Percentiles rank a stretch among this genome's conserved stretches.
These are phyloP conservation scores for Calocybe cyanea DNA, from an alignment of 768 basidiomycete species.

Conservation along the genomic window DNA sequence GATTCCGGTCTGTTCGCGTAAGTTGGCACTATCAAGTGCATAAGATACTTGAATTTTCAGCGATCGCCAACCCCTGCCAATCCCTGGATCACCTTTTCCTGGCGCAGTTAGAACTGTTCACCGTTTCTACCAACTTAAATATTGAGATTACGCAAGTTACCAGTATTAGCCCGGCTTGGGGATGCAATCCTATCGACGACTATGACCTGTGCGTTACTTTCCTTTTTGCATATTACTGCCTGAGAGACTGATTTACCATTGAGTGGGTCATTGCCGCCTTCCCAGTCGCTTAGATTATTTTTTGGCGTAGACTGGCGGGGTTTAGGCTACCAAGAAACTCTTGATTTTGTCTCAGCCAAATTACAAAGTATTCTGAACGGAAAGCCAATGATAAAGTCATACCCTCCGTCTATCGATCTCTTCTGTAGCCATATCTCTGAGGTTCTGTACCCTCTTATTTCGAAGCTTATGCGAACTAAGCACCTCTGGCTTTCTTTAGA, in stretches of 20 bases:
- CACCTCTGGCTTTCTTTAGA: slow-evolving; percentile 15
- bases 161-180: slow-evolving; percentile 70
- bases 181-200: slow-evolving; percentile 37
- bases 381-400: slow-evolving; percentile 27
- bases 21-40: slow-evolving; percentile 55
- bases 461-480: slow-evolving; percentile 5
- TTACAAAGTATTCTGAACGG: slow-evolving; percentile 51
- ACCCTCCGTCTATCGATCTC: slow-evolving; percentile 55
- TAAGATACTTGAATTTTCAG: slow-evolving; percentile 52
- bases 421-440: slow-evolving; percentile 41
- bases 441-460: slow-evolving; percentile 32
- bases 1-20: slow-evolving; percentile 59
- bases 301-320: slow-evolving; percentile 39
- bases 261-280: slow-evolving; percentile 42
- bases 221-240: slow-evolving; percentile 6
- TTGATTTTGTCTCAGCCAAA: slow-evolving; percentile 48
- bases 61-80: slow-evolving; percentile 47
- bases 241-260: slow-evolving; percentile 2
- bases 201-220: slow-evolving; percentile 38
- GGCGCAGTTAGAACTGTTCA: slow-evolving; percentile 54
- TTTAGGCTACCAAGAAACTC: slow-evolving; percentile 37
- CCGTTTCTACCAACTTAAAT: slow-evolving; percentile 35
- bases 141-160: slow-evolving; percentile 56
- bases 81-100: slow-evolving; percentile 46
- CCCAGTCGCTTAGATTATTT: slow-evolving; percentile 43